Conservation (phyloP, 2,329 filamentous ascomycete genomes). For the Venturia effusa region DNA sequence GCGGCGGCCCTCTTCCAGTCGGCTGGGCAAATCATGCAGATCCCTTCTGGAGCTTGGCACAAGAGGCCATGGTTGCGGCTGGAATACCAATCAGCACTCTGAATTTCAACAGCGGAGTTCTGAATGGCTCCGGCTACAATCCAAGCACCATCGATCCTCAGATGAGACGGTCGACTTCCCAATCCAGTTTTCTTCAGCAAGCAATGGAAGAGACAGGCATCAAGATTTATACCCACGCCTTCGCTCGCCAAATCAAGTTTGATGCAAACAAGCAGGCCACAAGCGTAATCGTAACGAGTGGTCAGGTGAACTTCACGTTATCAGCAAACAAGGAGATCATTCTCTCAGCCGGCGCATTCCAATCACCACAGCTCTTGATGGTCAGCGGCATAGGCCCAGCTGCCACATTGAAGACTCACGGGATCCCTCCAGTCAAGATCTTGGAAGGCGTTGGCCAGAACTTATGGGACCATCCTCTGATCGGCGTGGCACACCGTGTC, state of each 20-base stretch:
- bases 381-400: constrained; percentile 9
- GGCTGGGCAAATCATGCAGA: constrained; percentile 1
- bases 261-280: constrained; percentile 14
- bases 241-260: constrained; percentile 27
- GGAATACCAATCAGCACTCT: constrained; percentile 17
- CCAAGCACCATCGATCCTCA: constrained; percentile 23
- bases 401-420: background rate
- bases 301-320: constrained; percentile 4
- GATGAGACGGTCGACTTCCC: constrained; percentile 14
- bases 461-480: constrained; percentile 4
- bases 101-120: constrained; percentile 15
- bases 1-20: constrained; percentile 7
- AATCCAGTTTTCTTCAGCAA: constrained; percentile 17
- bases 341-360: constrained; percentile 11
- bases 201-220: constrained; percentile 15
- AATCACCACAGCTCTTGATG: constrained; percentile 12
- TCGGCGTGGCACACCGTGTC: background rate
- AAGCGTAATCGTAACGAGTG: constrained; percentile 11
- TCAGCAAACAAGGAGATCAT: constrained; percentile 13
- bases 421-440: constrained; percentile 6
- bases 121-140: constrained; percentile 9
- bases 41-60: background rate
- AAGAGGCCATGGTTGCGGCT: constrained; percentile 14
- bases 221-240: constrained; percentile 22
- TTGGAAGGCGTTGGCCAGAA: constrained; percentile 10